Evolutionary conservation across 306 rosid genomes (phyloP).

Genomic region (Hippophae tibetana): DNA sequence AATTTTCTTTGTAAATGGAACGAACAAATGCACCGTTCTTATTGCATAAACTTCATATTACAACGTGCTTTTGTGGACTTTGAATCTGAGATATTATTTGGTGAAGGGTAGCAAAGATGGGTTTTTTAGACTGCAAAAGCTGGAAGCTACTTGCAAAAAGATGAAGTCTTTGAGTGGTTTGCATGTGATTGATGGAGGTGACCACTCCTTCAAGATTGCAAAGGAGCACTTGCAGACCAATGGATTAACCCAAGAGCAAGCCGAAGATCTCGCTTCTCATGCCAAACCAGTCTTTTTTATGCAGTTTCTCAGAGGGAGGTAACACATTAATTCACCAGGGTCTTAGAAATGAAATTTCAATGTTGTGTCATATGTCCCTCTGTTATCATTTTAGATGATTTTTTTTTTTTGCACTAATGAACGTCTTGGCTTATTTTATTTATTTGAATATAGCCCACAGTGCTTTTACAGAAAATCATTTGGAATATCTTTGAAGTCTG

Average conservation of each 20-base stretch:
- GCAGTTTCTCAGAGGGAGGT: slow-evolving; percentile 29
- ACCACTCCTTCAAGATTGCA: slow-evolving; percentile 82
- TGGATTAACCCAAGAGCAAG: slow-evolving; percentile 49
- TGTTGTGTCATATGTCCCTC: not conserved
- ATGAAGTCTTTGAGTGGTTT: slow-evolving; percentile 49
- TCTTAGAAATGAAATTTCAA: slow-evolving; percentile 9
- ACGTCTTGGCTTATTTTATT: not conserved
- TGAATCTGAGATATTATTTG: slow-evolving; percentile 10
- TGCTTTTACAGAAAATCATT: slow-evolving; percentile 1
- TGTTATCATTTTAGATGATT: slow-evolving; percentile 8
- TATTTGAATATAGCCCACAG: slow-evolving; percentile 8
- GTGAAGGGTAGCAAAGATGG: slow-evolving; percentile 73
- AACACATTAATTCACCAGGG: slow-evolving; percentile 1
- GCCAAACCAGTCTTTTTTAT: slow-evolving; percentile 51
- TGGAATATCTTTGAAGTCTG: not conserved
- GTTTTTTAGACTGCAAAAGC: slow-evolving; percentile 63
- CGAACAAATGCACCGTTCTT: no score
- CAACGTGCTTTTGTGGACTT: slow-evolving; percentile 5
- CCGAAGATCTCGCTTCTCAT: slow-evolving; percentile 53
- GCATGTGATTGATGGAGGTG: slow-evolving; percentile 80
- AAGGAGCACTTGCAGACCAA: slow-evolving; percentile 71
- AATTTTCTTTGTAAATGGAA: no score
- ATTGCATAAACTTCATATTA: not conserved
- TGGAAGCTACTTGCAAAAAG: slow-evolving; percentile 59
- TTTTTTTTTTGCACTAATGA: no score